Evolutionary conservation across 1,139 yeast genomes (phyloP).

Genomic region (Yamadazyma buinensis): DNA sequence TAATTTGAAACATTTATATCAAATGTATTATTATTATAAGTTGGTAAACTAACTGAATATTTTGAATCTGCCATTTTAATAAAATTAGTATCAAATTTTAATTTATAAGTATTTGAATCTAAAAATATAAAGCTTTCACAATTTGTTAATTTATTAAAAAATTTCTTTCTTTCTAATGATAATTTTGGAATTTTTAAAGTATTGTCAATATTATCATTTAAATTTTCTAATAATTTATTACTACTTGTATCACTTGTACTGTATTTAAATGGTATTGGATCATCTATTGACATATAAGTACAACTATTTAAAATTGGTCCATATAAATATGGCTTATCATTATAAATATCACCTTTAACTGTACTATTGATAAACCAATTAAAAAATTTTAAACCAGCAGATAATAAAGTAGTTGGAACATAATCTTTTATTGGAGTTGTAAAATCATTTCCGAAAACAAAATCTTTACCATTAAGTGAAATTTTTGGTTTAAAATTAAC

Average conservation of each 20-base stretch:
- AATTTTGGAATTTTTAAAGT: slow-evolving; percentile 22
- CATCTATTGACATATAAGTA: slow-evolving; percentile 30
- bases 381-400: slow-evolving; percentile 52
- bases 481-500: slow-evolving; percentile 38
- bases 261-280: slow-evolving; percentile 12
- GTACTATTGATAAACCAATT: slow-evolving; percentile 61
- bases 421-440: slow-evolving; percentile 54
- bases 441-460: slow-evolving; percentile 70
- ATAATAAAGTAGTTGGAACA: slow-evolving; percentile 48
- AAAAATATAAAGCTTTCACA: slow-evolving; percentile 31
- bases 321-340: slow-evolving; percentile 58
- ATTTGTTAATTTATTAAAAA: slow-evolving; percentile 26
- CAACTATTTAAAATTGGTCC: slow-evolving; percentile 61
- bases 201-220: slow-evolving; percentile 15
- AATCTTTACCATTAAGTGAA: slow-evolving; percentile 46
- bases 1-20: slow-evolving; percentile 39
- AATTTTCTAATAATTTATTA: slow-evolving; percentile 20
- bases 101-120: slow-evolving; percentile 21
- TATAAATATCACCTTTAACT: slow-evolving; percentile 59
- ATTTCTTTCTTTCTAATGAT: slow-evolving; percentile 31
- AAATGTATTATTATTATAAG: slow-evolving; percentile 33
- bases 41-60: slow-evolving; percentile 41
- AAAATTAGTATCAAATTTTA: slow-evolving; percentile 39
- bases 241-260: slow-evolving; percentile 11
- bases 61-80: slow-evolving; percentile 40